Evolutionary conservation across 768 basidiomycete genomes (phyloP).

Genomic region (Serpula lacrymans): DNA sequence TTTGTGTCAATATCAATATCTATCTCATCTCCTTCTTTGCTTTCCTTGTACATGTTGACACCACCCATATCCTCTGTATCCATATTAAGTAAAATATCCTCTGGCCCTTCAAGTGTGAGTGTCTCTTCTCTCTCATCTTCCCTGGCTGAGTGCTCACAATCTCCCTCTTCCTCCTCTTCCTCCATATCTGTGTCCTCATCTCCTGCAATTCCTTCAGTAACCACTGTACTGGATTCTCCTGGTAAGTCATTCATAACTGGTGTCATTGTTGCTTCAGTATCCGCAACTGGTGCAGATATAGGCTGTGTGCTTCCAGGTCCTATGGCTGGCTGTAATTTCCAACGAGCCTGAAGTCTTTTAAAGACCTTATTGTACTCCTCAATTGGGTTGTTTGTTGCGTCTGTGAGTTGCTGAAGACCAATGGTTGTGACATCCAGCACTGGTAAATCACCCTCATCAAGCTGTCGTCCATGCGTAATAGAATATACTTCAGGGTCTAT

Average conservation of each 20-base stretch:
- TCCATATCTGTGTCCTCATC: not conserved
- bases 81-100: not conserved
- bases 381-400: conserved; percentile 14
- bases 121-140: not conserved
- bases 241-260: not conserved
- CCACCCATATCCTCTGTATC: not conserved
- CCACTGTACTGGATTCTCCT: not conserved
- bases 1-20: not conserved
- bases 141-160: not conserved
- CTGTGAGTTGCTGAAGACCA: conserved; percentile 12
- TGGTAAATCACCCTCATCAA: conserved; percentile 13
- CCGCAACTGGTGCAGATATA: too few species aligned
- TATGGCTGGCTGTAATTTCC: conserved; percentile 5
- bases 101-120: not conserved
- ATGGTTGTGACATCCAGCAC: conserved; percentile 12
- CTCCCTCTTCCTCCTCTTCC: not conserved
- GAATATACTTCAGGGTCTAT: conserved; percentile 19
- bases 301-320: not conserved
- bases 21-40: not conserved
- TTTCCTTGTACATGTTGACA: too few species aligned
- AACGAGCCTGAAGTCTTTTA: conserved; percentile 10
- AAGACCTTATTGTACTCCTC: conserved; percentile 24
- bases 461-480: conserved; percentile 10
- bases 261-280: too few species aligned
- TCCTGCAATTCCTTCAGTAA: not conserved